Evolutionary conservation across 257 asterid genomes (phyloP).

Genomic region (Osmanthus fragrans): DNA sequence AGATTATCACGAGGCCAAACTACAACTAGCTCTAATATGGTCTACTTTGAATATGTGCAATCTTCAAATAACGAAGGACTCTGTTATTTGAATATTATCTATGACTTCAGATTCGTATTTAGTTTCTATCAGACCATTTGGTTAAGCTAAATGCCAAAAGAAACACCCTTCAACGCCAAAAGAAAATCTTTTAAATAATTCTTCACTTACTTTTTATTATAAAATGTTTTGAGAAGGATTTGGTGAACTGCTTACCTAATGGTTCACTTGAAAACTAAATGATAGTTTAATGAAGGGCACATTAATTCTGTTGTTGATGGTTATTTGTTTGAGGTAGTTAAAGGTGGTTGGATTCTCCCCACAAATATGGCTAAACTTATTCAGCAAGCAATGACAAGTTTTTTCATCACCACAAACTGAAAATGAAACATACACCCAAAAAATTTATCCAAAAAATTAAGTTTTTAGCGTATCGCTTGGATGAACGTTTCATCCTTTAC

Average conservation of each 20-base stretch:
- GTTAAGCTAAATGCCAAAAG: too few relatives aligned
- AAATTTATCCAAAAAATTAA: too few relatives aligned
- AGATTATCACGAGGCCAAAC: too few relatives aligned
- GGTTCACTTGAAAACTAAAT: neutral
- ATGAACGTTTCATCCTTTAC: too few relatives aligned
- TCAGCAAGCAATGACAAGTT: neutral
- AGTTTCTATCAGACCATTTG: too few relatives aligned
- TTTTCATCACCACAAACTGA: neutral
- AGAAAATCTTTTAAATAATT: neutral
- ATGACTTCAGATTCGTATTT: too few relatives aligned
- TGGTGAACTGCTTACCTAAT: constrained; percentile 14
- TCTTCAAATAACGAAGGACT: neutral
- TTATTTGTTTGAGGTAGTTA: neutral
- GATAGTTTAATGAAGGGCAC: constrained; percentile 18
- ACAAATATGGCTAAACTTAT: constrained; percentile 9
- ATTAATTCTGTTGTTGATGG: neutral
- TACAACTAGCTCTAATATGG: too few relatives aligned
- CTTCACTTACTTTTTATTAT: neutral
- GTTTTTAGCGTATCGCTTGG: too few relatives aligned
- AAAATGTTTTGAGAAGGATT: neutral
- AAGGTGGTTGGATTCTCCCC: neutral
- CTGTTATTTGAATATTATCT: too few relatives aligned
- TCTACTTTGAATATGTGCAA: neutral
- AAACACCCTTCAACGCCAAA: too few relatives aligned
- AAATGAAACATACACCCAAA: neutral